phyloP scores from a whole-genome alignment of 495 filamentous ascomycete genomes.

The Penicillium angulare region DNA sequence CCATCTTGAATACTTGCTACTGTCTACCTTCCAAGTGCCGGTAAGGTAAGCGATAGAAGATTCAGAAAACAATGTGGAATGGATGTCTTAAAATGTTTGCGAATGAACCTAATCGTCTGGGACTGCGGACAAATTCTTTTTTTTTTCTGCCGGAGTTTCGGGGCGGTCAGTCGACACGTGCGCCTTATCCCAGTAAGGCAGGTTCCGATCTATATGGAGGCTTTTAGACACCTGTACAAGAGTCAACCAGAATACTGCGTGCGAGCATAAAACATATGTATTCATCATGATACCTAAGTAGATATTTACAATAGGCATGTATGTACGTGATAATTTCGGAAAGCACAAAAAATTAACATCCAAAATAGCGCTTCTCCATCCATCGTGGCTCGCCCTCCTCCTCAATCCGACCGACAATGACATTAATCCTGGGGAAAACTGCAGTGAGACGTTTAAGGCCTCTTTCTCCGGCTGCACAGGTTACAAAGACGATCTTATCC shows the following conservation, averaged over 20 bases:
- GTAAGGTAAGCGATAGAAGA: neutral
- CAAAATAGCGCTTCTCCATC: constrained; percentile 80
- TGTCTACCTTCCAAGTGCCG: too few species aligned
- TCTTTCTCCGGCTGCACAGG: constrained; percentile 76
- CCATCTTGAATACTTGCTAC: too few species aligned
- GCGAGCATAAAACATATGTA: neutral
- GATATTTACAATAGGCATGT: constrained; percentile 4
- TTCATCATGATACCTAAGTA: neutral
- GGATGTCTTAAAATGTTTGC: neutral
- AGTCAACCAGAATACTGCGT: too few species aligned
- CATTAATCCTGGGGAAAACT: constrained; percentile 80
- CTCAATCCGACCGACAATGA: constrained; percentile 78
- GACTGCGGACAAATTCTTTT: constrained; percentile 16
- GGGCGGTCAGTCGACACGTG: constrained; percentile 15
- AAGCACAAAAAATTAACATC: constrained; percentile 53
- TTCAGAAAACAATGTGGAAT: neutral
- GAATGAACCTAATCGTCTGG: neutral
- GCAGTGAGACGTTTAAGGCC: constrained; percentile 79
- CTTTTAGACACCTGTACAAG: neutral
- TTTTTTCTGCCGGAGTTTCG: constrained; percentile 19
- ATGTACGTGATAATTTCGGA: constrained; percentile 7
- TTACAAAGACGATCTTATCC: constrained; percentile 83
- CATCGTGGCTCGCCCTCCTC: constrained; percentile 75
- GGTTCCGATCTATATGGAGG: neutral
- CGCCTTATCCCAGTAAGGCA: constrained; percentile 3